Percentiles rank a stretch among this genome's conserved stretches.
Evolutionary conservation across 2,329 filamentous ascomycete species (phyloP).

Genomic region (Aspergillus ochraceus): DNA sequence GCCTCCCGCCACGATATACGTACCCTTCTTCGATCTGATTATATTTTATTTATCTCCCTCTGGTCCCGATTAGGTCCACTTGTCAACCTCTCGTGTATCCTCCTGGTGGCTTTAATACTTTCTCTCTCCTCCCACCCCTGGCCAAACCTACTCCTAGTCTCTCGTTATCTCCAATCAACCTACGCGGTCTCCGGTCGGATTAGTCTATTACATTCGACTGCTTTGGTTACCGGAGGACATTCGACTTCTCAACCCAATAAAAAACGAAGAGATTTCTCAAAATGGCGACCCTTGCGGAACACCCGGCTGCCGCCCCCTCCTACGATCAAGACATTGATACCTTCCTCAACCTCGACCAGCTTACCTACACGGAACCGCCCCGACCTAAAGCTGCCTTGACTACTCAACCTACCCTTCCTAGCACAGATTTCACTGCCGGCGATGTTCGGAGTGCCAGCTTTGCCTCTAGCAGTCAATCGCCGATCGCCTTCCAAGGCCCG

Average conservation of each 20-base stretch:
- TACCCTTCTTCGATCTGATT: slow-evolving; percentile 8
- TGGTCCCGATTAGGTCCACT: neutral
- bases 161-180: slow-evolving; percentile 5
- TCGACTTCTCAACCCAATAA: neutral
- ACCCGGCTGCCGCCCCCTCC: slow-evolving; percentile 29
- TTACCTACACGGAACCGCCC: slow-evolving; percentile 40
- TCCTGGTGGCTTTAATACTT: neutral
- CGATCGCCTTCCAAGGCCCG: slow-evolving; percentile 69
- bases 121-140: neutral
- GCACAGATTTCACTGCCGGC: slow-evolving; percentile 33
- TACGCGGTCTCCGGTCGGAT: neutral
- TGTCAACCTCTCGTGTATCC: neutral
- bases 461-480: slow-evolving; percentile 41
- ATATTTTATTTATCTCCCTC: no score
- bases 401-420: slow-evolving; percentile 38
- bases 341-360: slow-evolving; percentile 49
- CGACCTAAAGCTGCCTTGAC: slow-evolving; percentile 38
- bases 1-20: neutral
- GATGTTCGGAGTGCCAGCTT: slow-evolving; percentile 36
- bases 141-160: slow-evolving; percentile 2
- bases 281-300: slow-evolving; percentile 40
- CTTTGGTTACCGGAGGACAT: neutral
- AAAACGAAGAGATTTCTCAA: neutral
- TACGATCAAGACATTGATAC: slow-evolving; percentile 49
- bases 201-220: neutral